Evolutionary conservation across 2,329 filamentous ascomycete species (phyloP).

Genomic region (Aureobasidium sp.): DNA sequence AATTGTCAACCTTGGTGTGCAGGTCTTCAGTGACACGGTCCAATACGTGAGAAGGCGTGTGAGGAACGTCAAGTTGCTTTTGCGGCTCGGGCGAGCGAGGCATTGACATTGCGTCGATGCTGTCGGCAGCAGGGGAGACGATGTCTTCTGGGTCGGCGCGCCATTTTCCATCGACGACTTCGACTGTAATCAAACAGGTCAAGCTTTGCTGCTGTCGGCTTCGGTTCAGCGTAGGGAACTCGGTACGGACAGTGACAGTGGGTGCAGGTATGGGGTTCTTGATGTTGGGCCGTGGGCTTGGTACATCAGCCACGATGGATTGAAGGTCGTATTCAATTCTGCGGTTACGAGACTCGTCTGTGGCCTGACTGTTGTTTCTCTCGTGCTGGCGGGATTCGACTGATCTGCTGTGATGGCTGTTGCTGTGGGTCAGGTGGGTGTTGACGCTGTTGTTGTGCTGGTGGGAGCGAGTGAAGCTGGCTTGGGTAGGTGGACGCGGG

Average conservation of each 20-base stretch:
- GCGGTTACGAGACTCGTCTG: slow-evolving; percentile 63
- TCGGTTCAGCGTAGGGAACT: slow-evolving; percentile 88
- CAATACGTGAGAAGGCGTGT: slow-evolving; percentile 56
- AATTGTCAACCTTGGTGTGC: slow-evolving; percentile 86
- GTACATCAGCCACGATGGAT: slow-evolving; percentile 82
- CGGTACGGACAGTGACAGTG: slow-evolving; percentile 87
- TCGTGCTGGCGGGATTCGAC: slow-evolving; percentile 44
- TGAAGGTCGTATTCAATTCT: slow-evolving; percentile 94
- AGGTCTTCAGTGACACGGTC: slow-evolving; percentile 83
- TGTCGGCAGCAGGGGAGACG: slow-evolving; percentile 38
- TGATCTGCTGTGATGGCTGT: not conserved
- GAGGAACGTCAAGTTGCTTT: slow-evolving; percentile 12
- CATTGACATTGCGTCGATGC: slow-evolving; percentile 3
- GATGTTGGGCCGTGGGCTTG: slow-evolving; percentile 60
- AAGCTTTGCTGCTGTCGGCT: slow-evolving; percentile 92
- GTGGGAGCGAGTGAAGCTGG: slow-evolving; percentile 2
- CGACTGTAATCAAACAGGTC: slow-evolving; percentile 88
- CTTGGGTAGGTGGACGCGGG: slow-evolving; percentile 5
- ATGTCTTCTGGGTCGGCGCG: slow-evolving; percentile 76
- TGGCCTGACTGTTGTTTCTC: slow-evolving; percentile 72
- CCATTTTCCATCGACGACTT: slow-evolving; percentile 92
- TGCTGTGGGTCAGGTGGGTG: not conserved
- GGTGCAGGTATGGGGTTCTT: slow-evolving; percentile 88
- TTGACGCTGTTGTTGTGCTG: slow-evolving; percentile 11
- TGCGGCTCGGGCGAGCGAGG: slow-evolving; percentile 12